These are phyloP conservation scores for Fusarium vanettenii DNA, from an alignment of 2,329 filamentous ascomycete species.

Conservation along the genomic window DNA sequence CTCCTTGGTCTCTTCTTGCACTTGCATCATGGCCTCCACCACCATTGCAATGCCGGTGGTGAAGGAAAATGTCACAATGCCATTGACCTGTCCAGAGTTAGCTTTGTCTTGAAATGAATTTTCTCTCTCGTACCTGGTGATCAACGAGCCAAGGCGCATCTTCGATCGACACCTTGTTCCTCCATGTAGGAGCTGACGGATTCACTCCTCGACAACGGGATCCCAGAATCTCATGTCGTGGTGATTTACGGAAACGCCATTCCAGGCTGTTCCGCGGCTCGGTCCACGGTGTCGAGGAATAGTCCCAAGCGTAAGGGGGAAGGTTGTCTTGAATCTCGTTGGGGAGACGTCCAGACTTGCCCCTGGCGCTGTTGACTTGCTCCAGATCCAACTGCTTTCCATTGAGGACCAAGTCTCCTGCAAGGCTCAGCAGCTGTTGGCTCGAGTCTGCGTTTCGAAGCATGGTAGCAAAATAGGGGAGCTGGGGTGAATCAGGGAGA, in stretches of 20 bases:
- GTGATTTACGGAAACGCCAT: conserved; percentile 38
- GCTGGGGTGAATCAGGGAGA: conserved; percentile 15
- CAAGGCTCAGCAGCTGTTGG: conserved; percentile 33
- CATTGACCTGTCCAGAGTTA: conserved; percentile 33
- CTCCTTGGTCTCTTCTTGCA: conserved; percentile 36
- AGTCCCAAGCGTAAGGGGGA: conserved; percentile 39
- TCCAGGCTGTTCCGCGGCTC: conserved; percentile 38
- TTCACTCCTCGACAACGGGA: conserved; percentile 39
- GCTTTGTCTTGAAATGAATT: no score
- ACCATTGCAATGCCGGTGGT: conserved; percentile 41
- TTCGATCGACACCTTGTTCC: conserved; percentile 40
- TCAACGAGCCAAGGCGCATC: conserved; percentile 41
- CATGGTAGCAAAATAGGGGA: conserved; percentile 37
- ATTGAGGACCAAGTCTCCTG: conserved; percentile 36
- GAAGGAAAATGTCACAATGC: conserved; percentile 38
- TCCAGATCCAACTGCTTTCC: conserved; percentile 31
- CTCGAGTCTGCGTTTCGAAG: conserved; percentile 37
- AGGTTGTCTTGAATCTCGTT: conserved; percentile 36
- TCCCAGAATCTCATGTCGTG: conserved; percentile 38
- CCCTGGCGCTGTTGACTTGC: conserved; percentile 27
- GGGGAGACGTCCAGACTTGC: conserved; percentile 30
- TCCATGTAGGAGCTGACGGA: conserved; percentile 41
- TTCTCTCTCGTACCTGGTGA: conserved; percentile 31
- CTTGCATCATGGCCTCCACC: conserved; percentile 39
- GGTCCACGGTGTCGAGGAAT: conserved; percentile 38